These are phyloP conservation scores for Kwoniella bestiolae DNA, from an alignment of 768 basidiomycete genomes.

Conservation along the genomic window DNA sequence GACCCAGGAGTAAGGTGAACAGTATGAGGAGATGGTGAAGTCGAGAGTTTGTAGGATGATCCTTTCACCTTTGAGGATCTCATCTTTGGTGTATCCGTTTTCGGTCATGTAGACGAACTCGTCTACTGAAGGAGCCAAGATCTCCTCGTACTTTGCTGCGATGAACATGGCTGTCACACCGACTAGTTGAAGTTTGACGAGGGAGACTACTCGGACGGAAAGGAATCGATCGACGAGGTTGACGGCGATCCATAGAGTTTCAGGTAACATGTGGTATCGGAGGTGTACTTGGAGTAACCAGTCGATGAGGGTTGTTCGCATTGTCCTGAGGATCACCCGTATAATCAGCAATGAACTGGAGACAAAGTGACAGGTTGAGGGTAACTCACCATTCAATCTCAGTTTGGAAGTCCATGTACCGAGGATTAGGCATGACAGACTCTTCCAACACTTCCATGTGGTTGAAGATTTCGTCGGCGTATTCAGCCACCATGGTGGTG, in stretches of 20 bases:
- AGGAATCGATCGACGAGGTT: conserved; percentile 95
- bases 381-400: conserved; percentile 71
- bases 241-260: conserved; percentile 98
- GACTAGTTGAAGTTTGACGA: conserved; percentile 91
- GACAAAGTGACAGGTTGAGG: no score
- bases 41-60: conserved; percentile 92
- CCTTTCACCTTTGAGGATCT: conserved; percentile 96
- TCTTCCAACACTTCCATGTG: conserved; percentile 97
- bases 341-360: conserved; percentile 53
- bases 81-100: conserved; percentile 88
- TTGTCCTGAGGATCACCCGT: no score
- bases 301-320: conserved; percentile 96
- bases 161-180: conserved; percentile 99
- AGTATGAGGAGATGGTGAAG: conserved; percentile 94
- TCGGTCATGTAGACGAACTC: conserved; percentile 99
- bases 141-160: conserved; percentile 98
- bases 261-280: conserved; percentile 97
- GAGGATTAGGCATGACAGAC: conserved; percentile 73
- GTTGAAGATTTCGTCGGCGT: conserved; percentile 95
- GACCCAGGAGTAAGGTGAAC: conserved; percentile 99
- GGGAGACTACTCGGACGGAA: conserved; percentile 80
- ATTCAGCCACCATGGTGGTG: conserved; percentile 96
- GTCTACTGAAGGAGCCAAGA: conserved; percentile 89
- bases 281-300: conserved; percentile 98
- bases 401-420: conserved; percentile 91